Evolutionary conservation across 108 stramenopile genomes (phyloP).

Genomic region (Bacterosira constricta): DNA sequence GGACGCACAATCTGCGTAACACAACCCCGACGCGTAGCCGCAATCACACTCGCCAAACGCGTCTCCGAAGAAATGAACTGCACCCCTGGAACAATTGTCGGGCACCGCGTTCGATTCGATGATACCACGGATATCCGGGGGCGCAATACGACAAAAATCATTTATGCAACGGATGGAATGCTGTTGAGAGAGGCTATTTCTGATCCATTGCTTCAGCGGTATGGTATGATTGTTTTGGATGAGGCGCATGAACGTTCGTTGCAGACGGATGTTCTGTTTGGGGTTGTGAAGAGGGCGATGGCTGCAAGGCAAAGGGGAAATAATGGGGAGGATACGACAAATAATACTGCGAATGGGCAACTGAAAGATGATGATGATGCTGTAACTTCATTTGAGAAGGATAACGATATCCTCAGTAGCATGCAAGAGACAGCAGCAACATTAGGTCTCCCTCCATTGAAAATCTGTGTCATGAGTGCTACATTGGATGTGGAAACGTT

Average conservation of each 20-base stretch:
- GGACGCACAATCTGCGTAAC: slow-evolving; percentile 82
- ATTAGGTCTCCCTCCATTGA: slow-evolving; percentile 69
- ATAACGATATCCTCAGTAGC: slow-evolving; percentile 46
- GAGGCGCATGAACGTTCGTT: slow-evolving; percentile 97
- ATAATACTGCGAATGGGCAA: neutral
- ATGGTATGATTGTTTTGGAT: slow-evolving; percentile 92
- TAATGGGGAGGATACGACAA: neutral
- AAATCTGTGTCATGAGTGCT: slow-evolving; percentile 96
- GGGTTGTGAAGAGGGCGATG: slow-evolving; percentile 85
- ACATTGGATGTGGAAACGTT: slow-evolving; percentile 92
- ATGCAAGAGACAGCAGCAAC: slow-evolving; percentile 51
- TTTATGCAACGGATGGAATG: slow-evolving; percentile 98
- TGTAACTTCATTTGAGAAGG: slow-evolving; percentile 29
- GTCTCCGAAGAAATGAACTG: slow-evolving; percentile 89
- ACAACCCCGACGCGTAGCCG: slow-evolving; percentile 97
- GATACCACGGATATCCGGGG: slow-evolving; percentile 65
- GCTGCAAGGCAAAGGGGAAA: slow-evolving; percentile 47
- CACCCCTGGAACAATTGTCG: slow-evolving; percentile 67
- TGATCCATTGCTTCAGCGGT: slow-evolving; percentile 80
- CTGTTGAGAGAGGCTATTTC: slow-evolving; percentile 92
- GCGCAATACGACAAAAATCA: slow-evolving; percentile 65
- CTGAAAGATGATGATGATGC: neutral
- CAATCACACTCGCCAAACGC: slow-evolving; percentile 91
- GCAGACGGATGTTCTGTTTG: slow-evolving; percentile 96
- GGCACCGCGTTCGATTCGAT: slow-evolving; percentile 97